Conservation (phyloP, 1,284 basidiomycete genomes). For the Pseudozyma hubeiensis region DNA sequence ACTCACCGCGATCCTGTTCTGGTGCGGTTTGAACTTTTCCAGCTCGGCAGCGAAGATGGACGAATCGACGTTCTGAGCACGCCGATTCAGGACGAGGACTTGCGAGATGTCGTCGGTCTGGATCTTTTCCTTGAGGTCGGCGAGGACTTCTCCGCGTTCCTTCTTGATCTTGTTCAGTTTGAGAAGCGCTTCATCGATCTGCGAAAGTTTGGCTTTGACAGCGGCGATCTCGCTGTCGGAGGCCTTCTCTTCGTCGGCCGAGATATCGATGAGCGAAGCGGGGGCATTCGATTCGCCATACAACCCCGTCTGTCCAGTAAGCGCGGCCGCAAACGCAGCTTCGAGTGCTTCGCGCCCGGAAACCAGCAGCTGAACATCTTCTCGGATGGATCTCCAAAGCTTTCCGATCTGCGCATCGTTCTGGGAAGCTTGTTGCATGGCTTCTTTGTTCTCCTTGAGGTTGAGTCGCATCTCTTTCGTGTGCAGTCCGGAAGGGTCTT, state of each 20-base stretch:
- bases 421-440: conserved; percentile 80
- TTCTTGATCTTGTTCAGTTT: conserved; percentile 62
- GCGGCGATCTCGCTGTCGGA: conserved; percentile 31
- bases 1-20: conserved; percentile 81
- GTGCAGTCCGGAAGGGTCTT: conserved; percentile 78
- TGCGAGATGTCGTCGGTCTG: conserved; percentile 97
- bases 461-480: conserved; percentile 80
- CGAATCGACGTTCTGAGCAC: conserved; percentile 84
- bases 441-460: conserved; percentile 80
- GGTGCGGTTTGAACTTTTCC: conserved; percentile 93
- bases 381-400: conserved; percentile 80
- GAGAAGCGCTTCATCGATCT: conserved; percentile 52
- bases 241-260: conserved; percentile 53
- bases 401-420: conserved; percentile 82
- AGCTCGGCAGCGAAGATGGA: conserved; percentile 90
- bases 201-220: conserved; percentile 41
- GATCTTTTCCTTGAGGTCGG: conserved; percentile 95
- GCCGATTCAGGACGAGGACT: conserved; percentile 88
- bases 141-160: conserved; percentile 86
- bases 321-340: conserved; percentile 75
- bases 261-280: conserved; percentile 46
- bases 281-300: conserved; percentile 25
- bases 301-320: conserved; percentile 45
- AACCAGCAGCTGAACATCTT: conserved; percentile 78
- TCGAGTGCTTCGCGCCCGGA: conserved; percentile 75